Conservation (phyloP, 2,329 filamentous ascomycete genomes). For the Pseudocercospora fuligena region DNA sequence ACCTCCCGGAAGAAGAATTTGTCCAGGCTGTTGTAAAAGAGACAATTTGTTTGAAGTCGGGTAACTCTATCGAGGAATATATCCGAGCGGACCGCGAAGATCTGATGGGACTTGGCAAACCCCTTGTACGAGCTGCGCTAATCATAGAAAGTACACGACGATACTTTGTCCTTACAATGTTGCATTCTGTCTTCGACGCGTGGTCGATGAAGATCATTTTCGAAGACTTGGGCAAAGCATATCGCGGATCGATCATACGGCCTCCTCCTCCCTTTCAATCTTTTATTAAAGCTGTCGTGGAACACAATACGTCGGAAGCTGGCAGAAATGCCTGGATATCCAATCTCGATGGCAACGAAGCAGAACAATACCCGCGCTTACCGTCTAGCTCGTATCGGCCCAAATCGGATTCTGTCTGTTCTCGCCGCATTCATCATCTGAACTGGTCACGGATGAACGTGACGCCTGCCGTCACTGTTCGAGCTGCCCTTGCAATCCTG, state of each 20-base stretch:
- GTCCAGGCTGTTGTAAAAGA: slow-evolving; percentile 36
- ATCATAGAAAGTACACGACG: neutral
- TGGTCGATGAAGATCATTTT: slow-evolving; percentile 45
- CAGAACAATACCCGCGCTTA: slow-evolving; percentile 43
- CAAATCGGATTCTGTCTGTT: slow-evolving; percentile 35
- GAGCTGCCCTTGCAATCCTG: slow-evolving; percentile 13
- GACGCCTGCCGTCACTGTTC: slow-evolving; percentile 1
- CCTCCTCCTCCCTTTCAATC: slow-evolving; percentile 7
- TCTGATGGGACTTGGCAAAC: slow-evolving; percentile 46
- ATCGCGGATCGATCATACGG: neutral
- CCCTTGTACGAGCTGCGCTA: slow-evolving; percentile 44
- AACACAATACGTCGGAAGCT: neutral
- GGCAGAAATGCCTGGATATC: neutral
- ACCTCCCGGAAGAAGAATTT: slow-evolving; percentile 16
- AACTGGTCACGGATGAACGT: slow-evolving; percentile 16
- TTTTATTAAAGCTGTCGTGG: neutral
- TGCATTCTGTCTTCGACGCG: slow-evolving; percentile 48
- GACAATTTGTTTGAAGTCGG: slow-evolving; percentile 39
- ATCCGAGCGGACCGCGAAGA: slow-evolving; percentile 42
- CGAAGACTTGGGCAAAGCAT: slow-evolving; percentile 31
- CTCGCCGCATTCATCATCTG: slow-evolving; percentile 23
- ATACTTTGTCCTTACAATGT: slow-evolving; percentile 28
- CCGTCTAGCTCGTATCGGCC: slow-evolving; percentile 32
- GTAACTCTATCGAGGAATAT: slow-evolving; percentile 39
- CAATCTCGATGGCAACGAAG: slow-evolving; percentile 35